A percentile compares a stretch with the other conserved stretches of the same genome.
These are phyloP conservation scores for Pseudozyma flocculosa DNA, from an alignment of 1,284 basidiomycete species.

Conservation along the genomic window DNA sequence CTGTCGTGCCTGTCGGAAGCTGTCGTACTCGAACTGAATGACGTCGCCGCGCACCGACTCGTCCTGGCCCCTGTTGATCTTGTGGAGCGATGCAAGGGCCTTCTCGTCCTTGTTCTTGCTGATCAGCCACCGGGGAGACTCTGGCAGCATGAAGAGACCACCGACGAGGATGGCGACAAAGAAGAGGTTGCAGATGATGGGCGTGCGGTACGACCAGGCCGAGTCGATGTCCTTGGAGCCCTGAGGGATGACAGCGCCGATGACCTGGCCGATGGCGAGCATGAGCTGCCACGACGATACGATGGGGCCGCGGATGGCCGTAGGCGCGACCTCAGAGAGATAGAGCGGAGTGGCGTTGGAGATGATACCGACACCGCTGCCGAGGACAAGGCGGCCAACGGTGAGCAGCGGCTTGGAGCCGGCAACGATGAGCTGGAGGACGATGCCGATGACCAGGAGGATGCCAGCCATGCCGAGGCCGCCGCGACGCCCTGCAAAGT, in stretches of 20 bases:
- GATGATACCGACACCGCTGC: constrained; percentile 60
- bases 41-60: constrained; percentile 54
- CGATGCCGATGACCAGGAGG: constrained; percentile 58
- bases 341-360: constrained; percentile 59
- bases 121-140: constrained; percentile 60
- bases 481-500: constrained; percentile 59
- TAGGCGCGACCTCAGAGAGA: constrained; percentile 60
- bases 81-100: constrained; percentile 57
- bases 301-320: constrained; percentile 59
- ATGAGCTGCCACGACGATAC: constrained; percentile 61
- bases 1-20: constrained; percentile 59
- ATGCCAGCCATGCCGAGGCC: constrained; percentile 56
- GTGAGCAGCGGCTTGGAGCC: constrained; percentile 58
- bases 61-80: constrained; percentile 59
- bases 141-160: constrained; percentile 59
- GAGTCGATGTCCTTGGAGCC: constrained; percentile 46
- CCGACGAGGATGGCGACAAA: constrained; percentile 57
- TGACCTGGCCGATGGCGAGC: constrained; percentile 61
- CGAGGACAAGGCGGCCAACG: constrained; percentile 60
- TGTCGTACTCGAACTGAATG: constrained; percentile 53
- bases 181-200: constrained; percentile 60
- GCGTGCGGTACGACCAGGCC: constrained; percentile 56
- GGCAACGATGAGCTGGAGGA: constrained; percentile 59
- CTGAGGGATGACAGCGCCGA: constrained; percentile 60
- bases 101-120: constrained; percentile 59